Evolutionary conservation across 768 basidiomycete species (phyloP), one percentile per base, ranked within the genome.

Genomic region (Hygrophorus russula): DNA sequence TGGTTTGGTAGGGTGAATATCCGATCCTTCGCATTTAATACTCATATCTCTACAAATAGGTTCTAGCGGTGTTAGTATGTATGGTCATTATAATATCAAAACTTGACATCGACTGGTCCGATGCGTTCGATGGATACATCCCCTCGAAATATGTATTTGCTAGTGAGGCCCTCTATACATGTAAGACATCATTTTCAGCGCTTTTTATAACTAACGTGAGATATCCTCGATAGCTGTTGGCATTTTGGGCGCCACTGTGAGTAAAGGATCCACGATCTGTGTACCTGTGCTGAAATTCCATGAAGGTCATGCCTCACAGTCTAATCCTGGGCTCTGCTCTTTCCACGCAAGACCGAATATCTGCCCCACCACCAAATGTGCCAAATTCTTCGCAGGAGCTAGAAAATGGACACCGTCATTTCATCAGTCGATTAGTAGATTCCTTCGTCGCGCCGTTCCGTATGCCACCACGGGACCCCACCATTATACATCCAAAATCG

Each of bases 271-370:
- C 4, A 2, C 6, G 11, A 8, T 44, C 12, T 28, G 8, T 12
- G 13, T 49, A 3, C 24, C 24, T 3, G 3, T 24, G 7, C 24
- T 24, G 24, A 24, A 24, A 96, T 89, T 2, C 81, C 91, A 3
- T 7, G 24, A 24, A 24, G 24, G 24, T 24, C 46, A 93, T 93
- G 91, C 91, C 91, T 0, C 91, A 93, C 59, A 82, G 82, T 46
- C 68, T 96, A n/a, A 91, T 86, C 66, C 69, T 96, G 12, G 92
- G 91, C 4, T 89, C 87, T 2, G 76, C 78, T 24, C 74, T 96
- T 4, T 82, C 89, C 2, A 90, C 87, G 0, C 85, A 91, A 56
- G 81, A 91, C 45, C 68, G 91, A 36, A 54, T 88, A 11, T 63
- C 65, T 1, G 60, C 61, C 30, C 57, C 59, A 7, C 50, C 64